These are phyloP conservation scores for Pulveroboletus sp. DNA, from an alignment of 768 basidiomycete genomes.

Conservation along the genomic window DNA sequence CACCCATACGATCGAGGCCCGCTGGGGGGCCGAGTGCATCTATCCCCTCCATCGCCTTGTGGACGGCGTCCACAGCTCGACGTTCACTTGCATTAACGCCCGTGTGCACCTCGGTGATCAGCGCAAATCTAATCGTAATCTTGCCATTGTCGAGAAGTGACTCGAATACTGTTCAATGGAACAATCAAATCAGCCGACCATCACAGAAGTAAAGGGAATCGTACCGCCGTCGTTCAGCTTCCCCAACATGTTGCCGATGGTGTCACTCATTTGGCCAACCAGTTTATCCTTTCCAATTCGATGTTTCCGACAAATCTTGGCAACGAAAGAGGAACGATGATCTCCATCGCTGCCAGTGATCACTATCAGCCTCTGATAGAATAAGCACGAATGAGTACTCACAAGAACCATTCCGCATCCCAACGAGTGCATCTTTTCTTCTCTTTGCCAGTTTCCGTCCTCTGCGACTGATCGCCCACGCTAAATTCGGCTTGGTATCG, in stretches of 20 bases:
- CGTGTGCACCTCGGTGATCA: background rate
- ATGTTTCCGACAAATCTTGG: background rate
- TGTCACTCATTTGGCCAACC: background rate
- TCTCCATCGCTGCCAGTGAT: background rate
- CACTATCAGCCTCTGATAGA: no score
- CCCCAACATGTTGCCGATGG: background rate
- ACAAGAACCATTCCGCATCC: no score
- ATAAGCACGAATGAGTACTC: no score
- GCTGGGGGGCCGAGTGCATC: background rate
- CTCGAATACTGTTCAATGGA: background rate
- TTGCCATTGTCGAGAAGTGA: background rate
- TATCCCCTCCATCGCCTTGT: background rate
- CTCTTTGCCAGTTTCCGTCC: no score
- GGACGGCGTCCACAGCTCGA: background rate
- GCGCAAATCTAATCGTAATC: background rate
- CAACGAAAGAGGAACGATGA: background rate
- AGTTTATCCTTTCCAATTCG: background rate
- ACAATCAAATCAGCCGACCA: background rate
- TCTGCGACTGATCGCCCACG: no score
- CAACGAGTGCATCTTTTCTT: no score
- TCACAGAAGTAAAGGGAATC: background rate
- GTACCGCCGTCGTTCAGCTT: background rate
- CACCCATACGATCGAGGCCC: no score
- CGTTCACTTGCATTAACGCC: background rate
- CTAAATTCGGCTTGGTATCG: no score